Evolutionary conservation across 441 rosid species (phyloP), one percentile per base, ranked within the genome.

Genomic region (Arabidopsis lyrata): DNA sequence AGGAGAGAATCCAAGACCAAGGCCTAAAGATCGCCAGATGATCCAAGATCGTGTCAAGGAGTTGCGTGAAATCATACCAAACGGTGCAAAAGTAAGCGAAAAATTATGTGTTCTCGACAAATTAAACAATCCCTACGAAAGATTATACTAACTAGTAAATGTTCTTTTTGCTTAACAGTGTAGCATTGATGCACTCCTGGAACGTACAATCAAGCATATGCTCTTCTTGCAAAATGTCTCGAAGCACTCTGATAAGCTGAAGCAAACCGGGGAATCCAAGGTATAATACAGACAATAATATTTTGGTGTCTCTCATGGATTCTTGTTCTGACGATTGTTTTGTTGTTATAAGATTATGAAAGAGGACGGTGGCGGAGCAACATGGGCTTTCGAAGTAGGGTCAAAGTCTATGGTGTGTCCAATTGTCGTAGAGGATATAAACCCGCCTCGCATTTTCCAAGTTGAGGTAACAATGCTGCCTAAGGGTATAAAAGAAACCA

Each of bases 11-110:
- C 92, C 98, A 53, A 84, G 96, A 75, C 97, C 98, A 22, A 88
- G 98, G 86, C 99, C 99, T 18, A 95, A 91, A 82, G 99, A 95
- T 82, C 97, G 98, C 10, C 99, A 92, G 70, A 88, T 92, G 97
- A 92, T 95, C 69, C 99, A 95, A 86, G 99, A 95, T 83, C 92
- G 98, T 54, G 92, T 95, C 48, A 95, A 95, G 80, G 99, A 95
- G 86, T 73, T 92, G 85, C 89, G 98, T 27, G 99, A 95, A 83
- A 89, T 95, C 73, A 93, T 95, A 64, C 98, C 99, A 15, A 92
- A 87, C 68, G 93, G 96, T 20, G 88, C 96, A 24, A 95, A 95
- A 78, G 99, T 95, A 92, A 80, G 83, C n/a, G 44, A 35, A 42
- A 65, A 16, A 10, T 1, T 76, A 65, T 44, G 44, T 24, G 9